phyloP scores from a whole-genome alignment of 192 early-diverging fungal genomes.

The Gorgonomyces haynaldii region DNA sequence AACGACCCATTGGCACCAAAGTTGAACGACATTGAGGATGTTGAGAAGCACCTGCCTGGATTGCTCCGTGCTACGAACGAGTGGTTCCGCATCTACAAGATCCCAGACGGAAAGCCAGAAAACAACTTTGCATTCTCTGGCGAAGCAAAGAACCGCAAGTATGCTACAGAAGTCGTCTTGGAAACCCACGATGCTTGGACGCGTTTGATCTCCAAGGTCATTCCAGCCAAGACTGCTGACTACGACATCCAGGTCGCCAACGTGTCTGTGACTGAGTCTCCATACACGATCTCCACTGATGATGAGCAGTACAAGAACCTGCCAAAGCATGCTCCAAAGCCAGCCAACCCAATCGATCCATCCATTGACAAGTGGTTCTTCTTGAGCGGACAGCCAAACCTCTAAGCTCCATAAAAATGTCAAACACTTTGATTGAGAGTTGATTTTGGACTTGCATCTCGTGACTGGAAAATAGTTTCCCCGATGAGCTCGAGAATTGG shows the following conservation, averaged over 20 bases:
- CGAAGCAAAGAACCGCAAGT: slow-evolving; percentile 62
- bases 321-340: slow-evolving; percentile 32
- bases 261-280: slow-evolving; percentile 55
- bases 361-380: slow-evolving; percentile 37
- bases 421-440: too few relatives aligned
- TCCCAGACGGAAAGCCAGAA: slow-evolving; percentile 98
- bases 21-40: slow-evolving; percentile 98
- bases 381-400: slow-evolving; percentile 4
- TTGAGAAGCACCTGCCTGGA: slow-evolving; percentile 94
- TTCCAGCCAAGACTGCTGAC: slow-evolving; percentile 52
- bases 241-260: slow-evolving; percentile 63
- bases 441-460: too few relatives aligned
- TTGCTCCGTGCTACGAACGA: slow-evolving; percentile 93
- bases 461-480: too few relatives aligned
- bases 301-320: slow-evolving; percentile 48
- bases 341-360: slow-evolving; percentile 62
- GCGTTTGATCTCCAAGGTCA: slow-evolving; percentile 55
- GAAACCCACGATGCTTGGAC: slow-evolving; percentile 95
- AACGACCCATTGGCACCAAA: slow-evolving; percentile 95
- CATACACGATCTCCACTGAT: slow-evolving; percentile 53
- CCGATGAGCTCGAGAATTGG: too few relatives aligned
- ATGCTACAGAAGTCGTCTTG: slow-evolving; percentile 78
- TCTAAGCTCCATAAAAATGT: too few relatives aligned
- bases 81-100: slow-evolving; percentile 99
- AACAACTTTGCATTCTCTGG: slow-evolving; percentile 97